Base-by-base conservation (phyloP, 441 rosid genomes). In the Biscutella auriculata region DNA sequence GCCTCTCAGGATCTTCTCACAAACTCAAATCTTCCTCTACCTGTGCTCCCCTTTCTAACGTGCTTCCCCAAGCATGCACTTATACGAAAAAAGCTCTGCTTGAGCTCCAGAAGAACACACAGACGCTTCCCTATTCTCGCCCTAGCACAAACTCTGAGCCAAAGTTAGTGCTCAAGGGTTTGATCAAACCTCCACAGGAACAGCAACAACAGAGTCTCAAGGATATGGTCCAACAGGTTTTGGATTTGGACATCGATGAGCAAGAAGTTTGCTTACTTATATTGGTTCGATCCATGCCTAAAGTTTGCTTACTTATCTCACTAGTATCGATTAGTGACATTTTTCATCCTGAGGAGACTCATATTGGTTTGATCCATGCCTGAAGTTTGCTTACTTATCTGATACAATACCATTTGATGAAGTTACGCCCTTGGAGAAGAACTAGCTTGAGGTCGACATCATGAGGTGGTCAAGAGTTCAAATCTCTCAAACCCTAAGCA, bases 81-180 rank as follows among this genome's bases (percentile, higher is more conserved):
- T 93, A 93, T 71, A 84, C 97, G 14, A 83, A 75, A 71, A 95
- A 91, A 66, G 84, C 88, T 8, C 77, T 92, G 14, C 93, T 80
- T 28, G 95, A 92, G 79, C 97, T 87, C 41, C 98, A 84, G 12
- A 92, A 81, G 74, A 92, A 88, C 66, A 88, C 95, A 6, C 83
- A 84, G 45, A 84, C 89, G 58, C 82, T 92, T 5, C 87, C 87
- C 1, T 73, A 71, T 44, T 76, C 84, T 29, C 78, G 83, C 33
- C 57, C 76, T 16, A 63, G 62, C 64, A 6, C 72, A 0, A 26
- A 70, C 10, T 0, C 81, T 7, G 90, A 86, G 48, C 89, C 96
- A 5, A 80, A 73, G 57, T 61, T 92, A 57, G 67, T 88, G 41
- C 89, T 88, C 61, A 86, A 71, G 65, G 98, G 95, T 35, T 77